Percentiles rank a stretch among this genome's conserved stretches.
Evolutionary conservation across 2,329 filamentous ascomycete species (phyloP).

Genomic region (Pezicula radicicola): DNA sequence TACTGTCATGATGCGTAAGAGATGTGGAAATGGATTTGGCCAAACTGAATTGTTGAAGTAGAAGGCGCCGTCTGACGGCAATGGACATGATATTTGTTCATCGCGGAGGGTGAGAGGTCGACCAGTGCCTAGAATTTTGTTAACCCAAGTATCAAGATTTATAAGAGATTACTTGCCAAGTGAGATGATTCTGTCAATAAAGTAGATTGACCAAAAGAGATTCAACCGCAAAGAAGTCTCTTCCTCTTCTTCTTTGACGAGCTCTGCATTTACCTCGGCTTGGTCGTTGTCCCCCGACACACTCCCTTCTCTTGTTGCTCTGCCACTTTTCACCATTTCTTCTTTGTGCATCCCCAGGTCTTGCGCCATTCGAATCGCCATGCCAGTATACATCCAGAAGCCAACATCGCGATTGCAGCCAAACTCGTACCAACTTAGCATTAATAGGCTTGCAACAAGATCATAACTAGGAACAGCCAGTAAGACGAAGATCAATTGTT

Average conservation of each 20-base stretch:
- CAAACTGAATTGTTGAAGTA: neutral
- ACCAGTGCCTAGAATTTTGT: neutral
- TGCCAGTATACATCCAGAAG: slow-evolving; percentile 5
- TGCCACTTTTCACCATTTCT: neutral
- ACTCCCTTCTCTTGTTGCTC: neutral
- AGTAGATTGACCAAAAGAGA: neutral
- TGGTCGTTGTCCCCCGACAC: neutral
- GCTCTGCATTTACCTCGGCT: neutral
- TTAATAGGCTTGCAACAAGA: slow-evolving; percentile 2
- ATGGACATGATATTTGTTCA: neutral
- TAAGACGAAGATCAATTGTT: neutral
- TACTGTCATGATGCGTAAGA: neutral
- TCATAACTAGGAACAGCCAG: slow-evolving; percentile 2
- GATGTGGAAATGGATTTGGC: neutral
- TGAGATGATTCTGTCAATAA: neutral
- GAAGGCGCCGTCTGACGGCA: neutral
- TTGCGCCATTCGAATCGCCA: slow-evolving; percentile 2
- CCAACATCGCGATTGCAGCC: slow-evolving; percentile 1
- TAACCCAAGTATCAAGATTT: neutral
- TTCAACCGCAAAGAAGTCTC: neutral
- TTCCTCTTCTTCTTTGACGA: neutral
- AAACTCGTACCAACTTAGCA: slow-evolving; percentile 2
- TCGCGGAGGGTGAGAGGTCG: neutral
- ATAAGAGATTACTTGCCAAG: neutral
- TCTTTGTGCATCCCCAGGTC: slow-evolving; percentile 3